Evolutionary conservation across 148 eudicot genomes (phyloP), one percentile per base, ranked within the genome.

Genomic region (Amaranthus cruentus): DNA sequence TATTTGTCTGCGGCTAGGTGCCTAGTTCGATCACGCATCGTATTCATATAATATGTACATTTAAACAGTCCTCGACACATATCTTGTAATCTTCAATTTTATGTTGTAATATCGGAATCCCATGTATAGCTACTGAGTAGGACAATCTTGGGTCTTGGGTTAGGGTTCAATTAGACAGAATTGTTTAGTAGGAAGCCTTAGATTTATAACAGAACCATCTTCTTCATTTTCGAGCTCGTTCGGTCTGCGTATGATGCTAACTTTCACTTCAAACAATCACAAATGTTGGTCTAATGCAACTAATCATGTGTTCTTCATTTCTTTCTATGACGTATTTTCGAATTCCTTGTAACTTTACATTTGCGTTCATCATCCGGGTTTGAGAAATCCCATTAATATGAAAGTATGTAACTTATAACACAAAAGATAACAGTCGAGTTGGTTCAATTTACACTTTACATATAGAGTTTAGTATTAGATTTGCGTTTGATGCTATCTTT

Each of bases 41-140:
- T 49, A 47, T 59, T 48, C 69, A 14, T 64, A 62, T 47, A 73
- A 55, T 79, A 68, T 73, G 81, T 78, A 78, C 64, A 78, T 73
- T 73, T 28, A 55, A 62, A 73, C 44, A 60, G 4, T 49, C 43
- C 8, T 21, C 54, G 14, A 10, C 69, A 56, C 52, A 43, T 59
- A 12, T 75, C 21, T 47, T 69, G 73, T 48, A 66, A 60, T 75
- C 66, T 28, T 28, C 38, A 0, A 28, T 70, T 21, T 69, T 62
- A 66, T 75, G 75, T 49, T 75, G 75, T 47, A 70, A 43, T 69
- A 43, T 58, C 75, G 58, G 71, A 66, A 71, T 71, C 59, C 69
- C 78, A 58, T 75, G 76, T 80, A 80, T 80, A 79, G 74, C 66
- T 70, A 72, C 75, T 64, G 78, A 70, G 78, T 80, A 71, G 82